Base-by-base conservation (phyloP, 2,329 filamentous ascomycete genomes). In the Coleophoma eucalyptorum region DNA sequence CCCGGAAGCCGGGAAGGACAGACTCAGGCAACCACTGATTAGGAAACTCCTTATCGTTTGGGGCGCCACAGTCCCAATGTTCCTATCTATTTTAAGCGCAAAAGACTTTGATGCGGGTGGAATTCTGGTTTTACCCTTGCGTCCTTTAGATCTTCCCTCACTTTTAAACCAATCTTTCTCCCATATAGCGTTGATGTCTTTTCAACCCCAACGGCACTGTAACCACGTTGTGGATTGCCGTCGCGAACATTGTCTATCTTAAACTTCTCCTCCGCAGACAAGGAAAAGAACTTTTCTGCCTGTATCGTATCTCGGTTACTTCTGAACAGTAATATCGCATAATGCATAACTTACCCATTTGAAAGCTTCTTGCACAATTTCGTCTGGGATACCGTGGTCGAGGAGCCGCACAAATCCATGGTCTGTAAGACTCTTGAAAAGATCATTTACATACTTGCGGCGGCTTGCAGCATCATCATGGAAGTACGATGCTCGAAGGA, bases 21-120 rank as follows among this genome's bases (percentile, higher is more conserved):
- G 69, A 60, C 15, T 73, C 64, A 0, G 71, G 68, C 4, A 73
- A 62, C 74, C 75, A 78, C 52, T 74, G 66, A 51, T 78, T 78
- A 6, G 73, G 50, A 47, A 31, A 56, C 43, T 44, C 13, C 13
- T 18, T 21, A 38, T 56, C 54, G 8, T 13, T n/a, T 4, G 40
- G 11, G 8, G 46, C 13, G 5, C 54, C 49, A 21, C 26, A 16
- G 38, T 56, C 54, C 44, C 47, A 56, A 31, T 51, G 47, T 21
- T 56, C 54, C 54, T 56, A n/a, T 33, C 46, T 13, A 20, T 43
- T n/a, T 31, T 15, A 20, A 43, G 19, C n/a, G n/a, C n/a, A 42
- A 43, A 20, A 20, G 20, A 3, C 18, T 20, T 26, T 13, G 11
- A 43, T 8, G 16, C n/a, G 8, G 41, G 20, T 3, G 41, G 7